Evolutionary conservation across 371 early-diverging fungal genomes (phyloP), one percentile per base, ranked within the genome.

Genomic region (Parasitella parasitica): DNA sequence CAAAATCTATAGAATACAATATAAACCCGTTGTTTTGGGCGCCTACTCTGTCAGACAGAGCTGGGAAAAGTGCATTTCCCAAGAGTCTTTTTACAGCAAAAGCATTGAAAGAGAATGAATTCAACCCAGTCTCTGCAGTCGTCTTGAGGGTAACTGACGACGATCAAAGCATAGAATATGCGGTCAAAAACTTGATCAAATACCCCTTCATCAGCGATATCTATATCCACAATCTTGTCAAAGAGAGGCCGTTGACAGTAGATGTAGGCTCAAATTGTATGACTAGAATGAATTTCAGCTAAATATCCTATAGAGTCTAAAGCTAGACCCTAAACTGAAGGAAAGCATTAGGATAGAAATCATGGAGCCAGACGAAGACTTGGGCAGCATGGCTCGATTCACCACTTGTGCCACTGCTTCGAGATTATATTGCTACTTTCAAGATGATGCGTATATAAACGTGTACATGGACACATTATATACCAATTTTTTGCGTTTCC

Each of bases 181-280:
- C 78, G 8, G 75, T 85, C 8, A 69, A 73, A 13, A 81, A 83
- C 32, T 36, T 86, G 35, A 61, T 69, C 2, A 78, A 78, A 30
- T 86, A 86, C 57, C 83, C 83, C 0, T 87, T 78, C 63, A 77
- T 87, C 30, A 83, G 77, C 30, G 81, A 85, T 50, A 81, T 87
- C 34, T 74, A 75, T 32, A 76, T 86, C 52, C 77, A 84, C 65
- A 85, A 84, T 55, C 71, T 75, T 41, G 68, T 81, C 58, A 60
- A 65, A 61, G 61, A 69, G 18, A 54, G 63, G 46, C 69, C 73
- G 16, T 51, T 76, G 15, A 63, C 63, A 18, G 30, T 68, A 18
- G 56, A 71, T 28, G 78, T 72, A 77, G 68, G 46, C n/a, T n/a
- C n/a, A n/a, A n/a, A n/a, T n/a, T n/a, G n/a, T n/a, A n/a, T n/a